Conservation (phyloP, 805 yeast genomes). For the Candida mattraensis region DNA sequence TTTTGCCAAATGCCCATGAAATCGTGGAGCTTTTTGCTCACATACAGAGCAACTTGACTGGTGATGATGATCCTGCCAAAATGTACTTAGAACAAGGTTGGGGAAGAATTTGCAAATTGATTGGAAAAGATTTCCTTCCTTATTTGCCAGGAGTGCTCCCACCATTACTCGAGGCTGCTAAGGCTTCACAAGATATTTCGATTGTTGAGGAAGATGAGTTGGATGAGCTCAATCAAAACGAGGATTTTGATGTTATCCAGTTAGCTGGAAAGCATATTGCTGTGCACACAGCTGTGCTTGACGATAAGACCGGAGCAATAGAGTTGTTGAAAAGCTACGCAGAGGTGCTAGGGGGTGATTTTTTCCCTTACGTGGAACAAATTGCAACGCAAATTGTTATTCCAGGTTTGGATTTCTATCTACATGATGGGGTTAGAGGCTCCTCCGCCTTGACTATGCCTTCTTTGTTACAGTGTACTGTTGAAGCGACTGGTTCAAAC, state of each 20-base stretch:
- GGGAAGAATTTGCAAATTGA: conserved; percentile 87
- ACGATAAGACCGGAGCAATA: conserved; percentile 91
- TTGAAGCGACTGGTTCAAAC: conserved; percentile 52
- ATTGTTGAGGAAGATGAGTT: conserved; percentile 86
- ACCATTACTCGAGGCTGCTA: conserved; percentile 82
- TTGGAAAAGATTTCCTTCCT: conserved; percentile 85
- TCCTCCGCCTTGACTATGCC: conserved; percentile 88
- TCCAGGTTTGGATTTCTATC: conserved; percentile 87
- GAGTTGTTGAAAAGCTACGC: conserved; percentile 85
- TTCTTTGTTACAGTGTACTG: conserved; percentile 63
- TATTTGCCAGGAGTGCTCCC: conserved; percentile 84
- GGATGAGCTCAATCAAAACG: conserved; percentile 76
- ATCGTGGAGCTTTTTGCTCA: conserved; percentile 68
- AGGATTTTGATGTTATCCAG: conserved; percentile 94
- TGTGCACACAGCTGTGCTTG: conserved; percentile 90
- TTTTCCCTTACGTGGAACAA: conserved; percentile 79
- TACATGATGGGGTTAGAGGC: conserved; percentile 92
- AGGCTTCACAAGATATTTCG: conserved; percentile 85
- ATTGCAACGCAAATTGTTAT: conserved; percentile 75
- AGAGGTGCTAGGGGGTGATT: conserved; percentile 74
- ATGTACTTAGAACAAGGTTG: conserved; percentile 91
- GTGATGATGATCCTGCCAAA: conserved; percentile 85
- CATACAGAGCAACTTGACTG: conserved; percentile 56
- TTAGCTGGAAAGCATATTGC: conserved; percentile 91
- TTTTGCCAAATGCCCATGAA: conserved; percentile 70